Conservation (phyloP, 768 basidiomycete species). For the Pluteus cervinus region DNA sequence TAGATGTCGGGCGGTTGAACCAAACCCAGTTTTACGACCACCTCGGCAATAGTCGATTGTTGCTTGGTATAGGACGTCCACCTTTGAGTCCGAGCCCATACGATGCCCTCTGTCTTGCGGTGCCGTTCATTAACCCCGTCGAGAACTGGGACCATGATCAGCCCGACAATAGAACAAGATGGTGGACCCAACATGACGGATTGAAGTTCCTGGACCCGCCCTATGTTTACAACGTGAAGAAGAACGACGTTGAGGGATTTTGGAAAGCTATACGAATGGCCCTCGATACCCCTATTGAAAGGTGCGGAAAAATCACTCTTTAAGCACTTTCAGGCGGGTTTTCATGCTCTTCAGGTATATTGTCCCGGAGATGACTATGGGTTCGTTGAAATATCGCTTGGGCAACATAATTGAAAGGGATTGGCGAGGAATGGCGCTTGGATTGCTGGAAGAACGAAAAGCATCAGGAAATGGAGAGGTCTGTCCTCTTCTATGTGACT, state of each 20-base stretch:
- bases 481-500: no score
- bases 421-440: constrained; percentile 20
- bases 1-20: constrained; percentile 14
- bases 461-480: no score
- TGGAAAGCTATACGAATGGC: constrained; percentile 20
- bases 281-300: constrained; percentile 20
- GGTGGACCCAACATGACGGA: constrained; percentile 25
- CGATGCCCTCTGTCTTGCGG: constrained; percentile 28
- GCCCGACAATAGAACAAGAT: constrained; percentile 18
- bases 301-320: constrained; percentile 10
- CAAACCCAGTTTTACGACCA: constrained; percentile 14
- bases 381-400: constrained; percentile 18
- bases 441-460: constrained; percentile 13
- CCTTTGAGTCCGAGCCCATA: constrained; percentile 24
- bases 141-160: constrained; percentile 18
- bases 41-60: constrained; percentile 19
- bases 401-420: constrained; percentile 20
- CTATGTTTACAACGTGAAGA: constrained; percentile 26
- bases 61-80: constrained; percentile 22
- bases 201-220: constrained; percentile 22
- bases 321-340: background rate
- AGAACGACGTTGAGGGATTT: constrained; percentile 20
- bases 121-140: constrained; percentile 32
- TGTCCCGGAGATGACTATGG: constrained; percentile 22
- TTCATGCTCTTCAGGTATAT: constrained; percentile 16